Base-by-base conservation (phyloP, 1,139 yeast species). In the Yamadazyma atmosphaerica region DNA sequence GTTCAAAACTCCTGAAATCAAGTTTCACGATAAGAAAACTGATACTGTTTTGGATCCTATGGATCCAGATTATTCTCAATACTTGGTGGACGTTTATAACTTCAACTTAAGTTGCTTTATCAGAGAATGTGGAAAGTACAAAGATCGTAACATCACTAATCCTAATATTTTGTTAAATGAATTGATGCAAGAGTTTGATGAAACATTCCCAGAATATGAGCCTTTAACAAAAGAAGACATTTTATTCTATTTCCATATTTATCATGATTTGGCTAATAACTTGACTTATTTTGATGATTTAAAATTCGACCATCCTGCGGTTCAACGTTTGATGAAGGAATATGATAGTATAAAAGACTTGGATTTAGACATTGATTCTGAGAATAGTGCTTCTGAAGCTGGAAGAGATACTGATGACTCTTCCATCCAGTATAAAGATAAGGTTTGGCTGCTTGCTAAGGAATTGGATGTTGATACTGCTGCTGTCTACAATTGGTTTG, bases 231-330 rank as follows among this genome's bases (percentile, higher is more conserved):
- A 54, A 28, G 55, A 56, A 11, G 71, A 65, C 26, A 58, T 67
- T 7, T 50, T 61, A 38, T 49, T 49, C 27, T 52, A 51, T 33
- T 62, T 61, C 46, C 61, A 58, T 39, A 47, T 65, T 12, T 65
- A 52, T 46, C 63, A 62, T 44, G 55, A 59, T 8, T 51, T 68
- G 29, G 56, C 61, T 46, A 65, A 66, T 43, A 58, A 55, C 35
- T 39, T 56, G n/a, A 54, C 58, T 10, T 56, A 51, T 37, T 51
- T 63, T 42, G 68, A 64, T 37, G 67, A 65, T 27, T 47, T 68
- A 35, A 45, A 53, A 28, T 55, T 63, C 29, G 60, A 56, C 17
- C 51, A 66, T 38, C 46, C 45, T 2, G 41, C 47, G 10, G 65
- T 66, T 2, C 51, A 55, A 25, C 37, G 46, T 2, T 46, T 68